A percentile compares a stretch with the other conserved stretches of the same genome.
These are phyloP conservation scores for Isatis lusitanica DNA, from an alignment of 441 rosid species.

Conservation along the genomic window DNA sequence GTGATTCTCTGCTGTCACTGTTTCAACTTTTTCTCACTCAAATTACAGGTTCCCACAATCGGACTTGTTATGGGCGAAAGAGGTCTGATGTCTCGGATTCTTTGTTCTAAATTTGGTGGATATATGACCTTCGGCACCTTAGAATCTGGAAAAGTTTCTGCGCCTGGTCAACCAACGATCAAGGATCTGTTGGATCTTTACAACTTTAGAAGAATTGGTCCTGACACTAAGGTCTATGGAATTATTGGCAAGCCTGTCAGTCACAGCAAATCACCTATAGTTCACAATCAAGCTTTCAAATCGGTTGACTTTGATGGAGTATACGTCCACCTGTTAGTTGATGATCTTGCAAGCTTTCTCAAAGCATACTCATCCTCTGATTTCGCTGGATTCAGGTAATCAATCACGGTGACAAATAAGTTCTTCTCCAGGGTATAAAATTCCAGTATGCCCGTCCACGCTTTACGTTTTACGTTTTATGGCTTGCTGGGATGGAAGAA, in stretches of 20 bases:
- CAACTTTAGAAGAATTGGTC: slow-evolving; percentile 74
- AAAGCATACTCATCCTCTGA: slow-evolving; percentile 55
- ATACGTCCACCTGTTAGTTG: slow-evolving; percentile 75
- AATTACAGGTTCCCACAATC: slow-evolving; percentile 74
- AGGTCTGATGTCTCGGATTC: slow-evolving; percentile 85
- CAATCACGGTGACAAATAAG: background rate
- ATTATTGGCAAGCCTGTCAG: slow-evolving; percentile 91
- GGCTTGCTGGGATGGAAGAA: background rate
- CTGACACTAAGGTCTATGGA: slow-evolving; percentile 85
- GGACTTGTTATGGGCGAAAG: slow-evolving; percentile 91
- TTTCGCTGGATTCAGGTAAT: slow-evolving; percentile 75
- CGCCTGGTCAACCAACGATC: slow-evolving; percentile 92
- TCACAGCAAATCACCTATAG: slow-evolving; percentile 88
- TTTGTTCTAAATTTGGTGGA: slow-evolving; percentile 89
- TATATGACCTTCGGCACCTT: slow-evolving; percentile 85
- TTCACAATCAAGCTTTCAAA: slow-evolving; percentile 88
- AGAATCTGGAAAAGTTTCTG: slow-evolving; percentile 73
- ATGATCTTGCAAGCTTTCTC: slow-evolving; percentile 55
- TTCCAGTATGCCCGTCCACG: background rate
- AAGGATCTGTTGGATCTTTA: slow-evolving; percentile 74
- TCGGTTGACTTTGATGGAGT: slow-evolving; percentile 76
- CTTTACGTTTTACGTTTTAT: background rate
- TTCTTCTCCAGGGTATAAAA: background rate
- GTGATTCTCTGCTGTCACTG: background rate
- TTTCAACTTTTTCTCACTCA: slow-evolving; percentile 2